Evolutionary conservation across 1,139 yeast genomes (phyloP), one percentile per base, ranked within the genome.

Genomic region (Blastobotrys indianensis): DNA sequence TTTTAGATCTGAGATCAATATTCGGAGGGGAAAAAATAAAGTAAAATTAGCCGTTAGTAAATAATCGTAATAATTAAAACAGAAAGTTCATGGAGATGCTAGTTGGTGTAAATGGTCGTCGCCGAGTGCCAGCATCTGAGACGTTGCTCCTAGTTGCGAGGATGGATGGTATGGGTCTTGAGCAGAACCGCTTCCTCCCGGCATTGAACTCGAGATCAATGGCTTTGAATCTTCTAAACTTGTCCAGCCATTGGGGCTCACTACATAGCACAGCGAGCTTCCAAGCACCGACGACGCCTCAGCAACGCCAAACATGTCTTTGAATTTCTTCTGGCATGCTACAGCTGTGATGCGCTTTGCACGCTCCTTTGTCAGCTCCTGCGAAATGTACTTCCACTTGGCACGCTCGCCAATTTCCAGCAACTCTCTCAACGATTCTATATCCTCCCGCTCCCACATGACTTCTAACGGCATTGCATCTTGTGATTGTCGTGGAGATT

Each of bases 381-480:
- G 60, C 32, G 74, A 65, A 41, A 70, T 60, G 51, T 60, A 69
- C 51, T 66, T 65, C 75, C 75, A 70, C 47, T 70, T 70, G 37
- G 68, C 66, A 42, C 67, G 57, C 46, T 70, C 75, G 7, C 70
- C 74, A 4, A 58, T 56, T 30, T 63, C 67, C 34, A 70, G 56
- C 33, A 70, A 52, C 5, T 64, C 62, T 39, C 61, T 54, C 37
- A 70, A 57, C 15, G 65, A 63, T 13, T 62, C 64, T 3, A 62
- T 49, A 42, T 68, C 74, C 8, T 65, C 67, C n/a, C 46, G 39
- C 28, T 57, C 57, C 70, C 70, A 66, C 37, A 20, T 20, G 25
- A 20, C 25, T 20, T 20, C 25, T 4, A 20, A 4, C 4, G 25
- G 25, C 25, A 7, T 36, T 13, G 20, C 17, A 11, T 15, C 41